Evolutionary conservation across 1,284 basidiomycete species (phyloP).

Genomic region (Tilletia walkeri): DNA sequence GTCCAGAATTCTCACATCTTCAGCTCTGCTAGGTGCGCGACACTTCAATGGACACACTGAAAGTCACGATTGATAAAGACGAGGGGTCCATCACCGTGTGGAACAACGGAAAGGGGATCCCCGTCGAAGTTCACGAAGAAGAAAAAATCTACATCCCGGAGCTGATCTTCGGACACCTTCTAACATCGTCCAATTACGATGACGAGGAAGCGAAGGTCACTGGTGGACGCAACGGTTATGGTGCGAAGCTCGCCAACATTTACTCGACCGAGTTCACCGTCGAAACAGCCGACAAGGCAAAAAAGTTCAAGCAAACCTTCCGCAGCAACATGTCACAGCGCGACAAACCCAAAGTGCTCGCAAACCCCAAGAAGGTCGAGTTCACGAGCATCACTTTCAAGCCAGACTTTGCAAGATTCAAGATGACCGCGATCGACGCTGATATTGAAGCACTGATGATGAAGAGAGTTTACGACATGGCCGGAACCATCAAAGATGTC

Average conservation of each 20-base stretch:
- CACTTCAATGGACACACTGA: conserved; percentile 50
- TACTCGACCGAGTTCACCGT: conserved; percentile 97
- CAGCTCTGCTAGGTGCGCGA: conserved; percentile 60
- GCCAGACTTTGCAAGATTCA: conserved; percentile 87
- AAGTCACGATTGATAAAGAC: conserved; percentile 73
- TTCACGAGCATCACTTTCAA: conserved; percentile 93
- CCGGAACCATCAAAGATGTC: conserved; percentile 87
- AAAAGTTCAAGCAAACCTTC: conserved; percentile 96
- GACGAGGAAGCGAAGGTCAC: conserved; percentile 98
- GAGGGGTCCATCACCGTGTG: conserved; percentile 83
- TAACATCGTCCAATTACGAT: conserved; percentile 97
- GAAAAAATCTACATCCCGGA: conserved; percentile 97
- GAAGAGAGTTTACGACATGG: conserved; percentile 96
- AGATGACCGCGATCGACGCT: conserved; percentile 86
- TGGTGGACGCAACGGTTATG: conserved; percentile 97
- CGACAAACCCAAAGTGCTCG: conserved; percentile 81
- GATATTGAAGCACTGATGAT: conserved; percentile 86
- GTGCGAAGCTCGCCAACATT: conserved; percentile 94
- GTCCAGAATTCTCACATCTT: conserved; percentile 10
- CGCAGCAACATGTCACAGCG: conserved; percentile 87
- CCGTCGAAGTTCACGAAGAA: conserved; percentile 85
- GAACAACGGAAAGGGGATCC: conserved; percentile 96
- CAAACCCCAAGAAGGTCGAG: conserved; percentile 74
- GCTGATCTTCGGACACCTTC: conserved; percentile 92
- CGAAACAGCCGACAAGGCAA: conserved; percentile 88